Evolutionary conservation across 129 eudicot species (phyloP), one percentile per base, ranked within the genome.

Genomic region (Pittosporum tobira): DNA sequence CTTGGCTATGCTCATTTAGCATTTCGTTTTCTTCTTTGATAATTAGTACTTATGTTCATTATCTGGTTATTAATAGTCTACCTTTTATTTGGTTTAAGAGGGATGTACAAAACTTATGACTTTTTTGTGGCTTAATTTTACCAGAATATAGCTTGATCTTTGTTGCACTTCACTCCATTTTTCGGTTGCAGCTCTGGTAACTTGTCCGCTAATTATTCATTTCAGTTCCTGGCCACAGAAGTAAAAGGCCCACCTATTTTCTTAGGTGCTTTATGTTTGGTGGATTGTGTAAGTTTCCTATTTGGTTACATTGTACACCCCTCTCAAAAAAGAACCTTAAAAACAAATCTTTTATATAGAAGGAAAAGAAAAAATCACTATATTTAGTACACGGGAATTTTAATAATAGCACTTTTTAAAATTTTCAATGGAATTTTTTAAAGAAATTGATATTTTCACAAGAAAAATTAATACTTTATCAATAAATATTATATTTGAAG

Each of bases 41-140:
- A 73, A 61, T 57, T 68, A 78, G 80, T 52, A 42, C 11, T 20
- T 59, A 57, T 67, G 77, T 63, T 64, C 56, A 51, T 55, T 51
- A 40, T 48, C 24, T 65, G 63, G 63, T 37, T 51, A 73, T 59
- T 78, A 51, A 52, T 69, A 69, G 75, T 57, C 57, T 69, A 75
- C 71, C 60, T 67, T 59, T 63, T 73, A 72, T 67, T 71, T 80
- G 40, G 68, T 44, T 51, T 68, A 57, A 51, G 60, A 19, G 68
- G 65, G 66, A 50, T 85, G 83, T 75, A 85, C 65, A 85, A 73
- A 84, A 57, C 40, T 73, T 64, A 59, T 78, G 73, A 77, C 52
- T 71, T 73, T 78, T 72, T 67, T 72, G 54, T 62, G 28, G 53
- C 50, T 62, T 67, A 36, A 72, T 15, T 48, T 62, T 12, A 14